Conservation (phyloP, 2,329 filamentous ascomycete genomes). For the Trichoderma brevicompactum region DNA sequence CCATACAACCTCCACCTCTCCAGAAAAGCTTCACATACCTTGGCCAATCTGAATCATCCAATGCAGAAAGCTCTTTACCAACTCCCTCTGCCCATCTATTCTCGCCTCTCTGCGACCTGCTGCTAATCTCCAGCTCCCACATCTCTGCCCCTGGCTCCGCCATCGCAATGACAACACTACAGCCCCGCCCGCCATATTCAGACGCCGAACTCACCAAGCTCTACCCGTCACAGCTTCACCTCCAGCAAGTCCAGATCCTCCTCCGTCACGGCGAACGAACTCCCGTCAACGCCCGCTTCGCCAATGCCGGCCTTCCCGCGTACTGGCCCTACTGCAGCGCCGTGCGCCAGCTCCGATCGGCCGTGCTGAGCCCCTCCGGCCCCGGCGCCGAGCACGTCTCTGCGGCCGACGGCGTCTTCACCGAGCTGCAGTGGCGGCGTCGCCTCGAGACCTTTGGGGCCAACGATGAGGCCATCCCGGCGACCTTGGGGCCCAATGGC, state of each 20-base stretch:
- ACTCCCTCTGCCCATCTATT: neutral
- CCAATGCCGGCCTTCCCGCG: slow-evolving; percentile 69
- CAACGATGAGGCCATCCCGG: slow-evolving; percentile 71
- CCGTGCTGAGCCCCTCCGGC: slow-evolving; percentile 51
- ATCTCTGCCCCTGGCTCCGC: neutral
- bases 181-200: slow-evolving; percentile 76
- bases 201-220: slow-evolving; percentile 77
- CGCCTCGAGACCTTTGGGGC: slow-evolving; percentile 81
- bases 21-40: neutral
- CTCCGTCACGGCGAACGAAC: slow-evolving; percentile 81
- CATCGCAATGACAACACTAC: slow-evolving; percentile 74
- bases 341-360: slow-evolving; percentile 68
- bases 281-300: slow-evolving; percentile 85
- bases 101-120: neutral
- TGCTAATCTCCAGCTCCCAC: too few relatives aligned
- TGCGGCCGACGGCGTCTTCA: slow-evolving; percentile 41
- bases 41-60: neutral
- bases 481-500: slow-evolving; percentile 63
- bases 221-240: slow-evolving; percentile 78
- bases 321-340: slow-evolving; percentile 92
- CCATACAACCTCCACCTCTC: neutral
- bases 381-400: slow-evolving; percentile 35
- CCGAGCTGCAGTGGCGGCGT: slow-evolving; percentile 64
- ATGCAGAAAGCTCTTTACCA: neutral
- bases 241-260: slow-evolving; percentile 88